Evolutionary conservation across 1,284 basidiomycete genomes (phyloP), one percentile per base, ranked within the genome.

Genomic region (Trichosporon sp.): DNA sequence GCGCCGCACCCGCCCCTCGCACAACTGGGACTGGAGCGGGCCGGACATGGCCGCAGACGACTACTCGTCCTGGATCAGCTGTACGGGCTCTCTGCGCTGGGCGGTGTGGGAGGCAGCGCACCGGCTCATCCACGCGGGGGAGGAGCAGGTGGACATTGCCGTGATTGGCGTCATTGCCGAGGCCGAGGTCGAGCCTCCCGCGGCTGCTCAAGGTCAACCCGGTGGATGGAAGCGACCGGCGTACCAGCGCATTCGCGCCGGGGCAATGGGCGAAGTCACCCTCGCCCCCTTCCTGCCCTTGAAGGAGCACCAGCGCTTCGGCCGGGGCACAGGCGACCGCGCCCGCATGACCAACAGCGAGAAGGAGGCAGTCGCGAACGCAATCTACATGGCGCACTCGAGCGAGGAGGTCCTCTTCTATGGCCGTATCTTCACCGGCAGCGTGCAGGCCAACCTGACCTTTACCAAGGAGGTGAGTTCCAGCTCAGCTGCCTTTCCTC

Each of bases 31-130:
- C 65, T 72, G 43, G 71, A 75, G 56, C 59, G 69, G 19, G 21
- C 31, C 56, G 65, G 80, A 81, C 32, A 63, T 63, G 59, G 59
- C 59, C 31, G 59, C 59, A 5, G 59, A 63, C 69, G 77, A 78
- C 26, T 70, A 71, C 37, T 70, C 72, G 1, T 75, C 76, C 4
- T 81, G 78, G 78, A 77, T 81, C 21, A 74, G 71, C n/a, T 70
- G 70, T 2, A 71, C 68, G 12, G 16, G 40, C 8, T 66, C 69
- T 48, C 63, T 78, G 16, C 37, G 65, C n/a, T 80, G 80, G 80
- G 70, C 65, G 4, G 70, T 80, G 11, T 80, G 78, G 78, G 77
- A 80, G 35, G 72, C 77, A 0, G 75, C 77, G 16, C 74, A 78
- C 32, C 70, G 77, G 1, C 70, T 70, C 11, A 43, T 56, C 32